Evolutionary conservation across 768 basidiomycete species (phyloP).

Genomic region (Boletus sensibilis): DNA sequence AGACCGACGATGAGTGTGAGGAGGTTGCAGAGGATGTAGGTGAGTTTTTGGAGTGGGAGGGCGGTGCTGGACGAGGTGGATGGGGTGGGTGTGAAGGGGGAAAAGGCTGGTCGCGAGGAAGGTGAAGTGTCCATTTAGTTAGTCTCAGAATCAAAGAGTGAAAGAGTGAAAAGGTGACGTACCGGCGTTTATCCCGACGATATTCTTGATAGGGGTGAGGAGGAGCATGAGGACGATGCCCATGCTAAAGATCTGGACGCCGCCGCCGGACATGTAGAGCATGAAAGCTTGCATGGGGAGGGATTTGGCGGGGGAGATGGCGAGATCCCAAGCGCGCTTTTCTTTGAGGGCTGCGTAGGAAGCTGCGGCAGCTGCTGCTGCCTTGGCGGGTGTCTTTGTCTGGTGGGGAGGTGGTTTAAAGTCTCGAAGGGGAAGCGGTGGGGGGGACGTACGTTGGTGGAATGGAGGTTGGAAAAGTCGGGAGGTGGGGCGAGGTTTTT

Average conservation of each 20-base stretch:
- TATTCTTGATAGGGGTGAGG: slow-evolving; percentile 79
- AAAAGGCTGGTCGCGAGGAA: slow-evolving; percentile 53
- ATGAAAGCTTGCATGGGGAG: slow-evolving; percentile 98
- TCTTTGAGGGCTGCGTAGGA: slow-evolving; percentile 70
- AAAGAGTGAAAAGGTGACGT: too few species aligned
- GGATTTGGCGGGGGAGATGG: slow-evolving; percentile 80
- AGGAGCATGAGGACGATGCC: slow-evolving; percentile 95
- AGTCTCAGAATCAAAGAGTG: too few species aligned
- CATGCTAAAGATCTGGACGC: slow-evolving; percentile 95
- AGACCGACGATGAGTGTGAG: slow-evolving; percentile 80
- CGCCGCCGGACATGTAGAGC: slow-evolving; percentile 97
- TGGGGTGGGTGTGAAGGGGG: slow-evolving; percentile 57
- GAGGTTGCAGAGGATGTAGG: slow-evolving; percentile 70
- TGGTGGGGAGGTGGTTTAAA: slow-evolving; percentile 23
- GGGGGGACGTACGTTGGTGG: slow-evolving; percentile 25
- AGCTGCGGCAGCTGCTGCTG: slow-evolving; percentile 34
- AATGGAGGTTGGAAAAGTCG: slow-evolving; percentile 54
- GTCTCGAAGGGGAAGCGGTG: background rate
- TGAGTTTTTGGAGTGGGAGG: slow-evolving; percentile 67
- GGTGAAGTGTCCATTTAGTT: too few species aligned
- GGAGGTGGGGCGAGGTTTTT: slow-evolving; percentile 63
- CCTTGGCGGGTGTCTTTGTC: slow-evolving; percentile 43
- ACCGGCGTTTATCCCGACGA: slow-evolving; percentile 79
- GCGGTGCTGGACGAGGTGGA: slow-evolving; percentile 39
- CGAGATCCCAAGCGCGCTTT: slow-evolving; percentile 84